These are phyloP conservation scores for Harringtonia lauricola DNA, from an alignment of 2,329 filamentous ascomycete species.

Conservation along the genomic window DNA sequence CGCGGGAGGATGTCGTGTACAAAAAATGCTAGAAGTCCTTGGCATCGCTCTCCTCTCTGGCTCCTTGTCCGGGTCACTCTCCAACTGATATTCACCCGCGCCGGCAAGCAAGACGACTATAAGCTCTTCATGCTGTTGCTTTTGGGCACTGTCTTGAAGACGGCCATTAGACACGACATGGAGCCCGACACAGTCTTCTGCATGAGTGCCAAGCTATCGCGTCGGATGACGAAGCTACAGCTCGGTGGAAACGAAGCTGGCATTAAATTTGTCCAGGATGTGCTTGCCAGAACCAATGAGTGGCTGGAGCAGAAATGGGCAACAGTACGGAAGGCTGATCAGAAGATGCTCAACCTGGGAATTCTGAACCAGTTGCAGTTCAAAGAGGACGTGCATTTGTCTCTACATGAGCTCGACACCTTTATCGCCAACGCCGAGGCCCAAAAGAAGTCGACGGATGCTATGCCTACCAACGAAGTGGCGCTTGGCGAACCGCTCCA, in stretches of 20 bases:
- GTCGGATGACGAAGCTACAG: background rate
- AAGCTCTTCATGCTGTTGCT: constrained; percentile 39
- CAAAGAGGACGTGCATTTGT: no score
- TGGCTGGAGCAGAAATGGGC: background rate
- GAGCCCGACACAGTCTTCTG: background rate
- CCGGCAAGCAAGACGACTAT: constrained; percentile 19
- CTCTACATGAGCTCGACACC: no score
- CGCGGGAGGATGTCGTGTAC: constrained; percentile 42
- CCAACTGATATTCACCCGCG: constrained; percentile 4
- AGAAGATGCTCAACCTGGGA: no score
- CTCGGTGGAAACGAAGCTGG: background rate
- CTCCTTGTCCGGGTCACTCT: constrained; percentile 7
- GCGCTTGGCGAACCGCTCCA: background rate
- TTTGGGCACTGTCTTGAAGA: constrained; percentile 24
- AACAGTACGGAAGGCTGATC: no score
- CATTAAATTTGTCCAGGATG: background rate
- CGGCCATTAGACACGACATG: background rate
- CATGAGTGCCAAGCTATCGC: background rate
- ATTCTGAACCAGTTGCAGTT: no score
- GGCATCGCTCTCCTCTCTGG: constrained; percentile 10
- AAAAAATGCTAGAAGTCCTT: constrained; percentile 6
- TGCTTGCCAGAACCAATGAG: background rate
- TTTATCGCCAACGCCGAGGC: no score
- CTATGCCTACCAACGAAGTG: no score
- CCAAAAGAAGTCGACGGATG: no score